A percentile compares a stretch with the other conserved stretches of the same genome.
Conservation (phyloP, 2,329 filamentous ascomycete species). For the Fusarium veterinarium region DNA sequence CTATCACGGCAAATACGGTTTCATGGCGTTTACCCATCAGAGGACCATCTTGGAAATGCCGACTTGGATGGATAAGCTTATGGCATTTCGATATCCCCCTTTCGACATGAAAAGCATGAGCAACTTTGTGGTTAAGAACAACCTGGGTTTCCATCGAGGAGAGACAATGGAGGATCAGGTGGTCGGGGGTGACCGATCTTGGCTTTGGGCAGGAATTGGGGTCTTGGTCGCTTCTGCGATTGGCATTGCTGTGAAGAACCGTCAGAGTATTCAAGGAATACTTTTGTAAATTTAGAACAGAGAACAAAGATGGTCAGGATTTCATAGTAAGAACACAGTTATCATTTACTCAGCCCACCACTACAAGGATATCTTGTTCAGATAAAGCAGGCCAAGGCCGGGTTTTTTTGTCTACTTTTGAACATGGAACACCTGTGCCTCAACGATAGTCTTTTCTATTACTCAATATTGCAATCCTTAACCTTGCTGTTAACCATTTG, state of each 20-base stretch:
- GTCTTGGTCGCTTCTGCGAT: background rate
- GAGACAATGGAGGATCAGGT: background rate
- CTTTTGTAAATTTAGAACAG: no score
- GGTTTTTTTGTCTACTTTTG: background rate
- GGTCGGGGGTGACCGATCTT: background rate
- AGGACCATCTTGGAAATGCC: conserved; percentile 46
- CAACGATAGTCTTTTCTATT: accelerated
- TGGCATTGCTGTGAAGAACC: accelerated
- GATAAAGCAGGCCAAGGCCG: background rate
- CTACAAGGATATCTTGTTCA: accelerated
- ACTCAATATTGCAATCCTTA: background rate
- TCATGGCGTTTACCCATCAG: conserved; percentile 50
- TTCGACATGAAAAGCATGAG: background rate
- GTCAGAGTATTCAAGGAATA: accelerated
- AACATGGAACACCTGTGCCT: accelerated
- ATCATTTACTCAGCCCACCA: background rate
- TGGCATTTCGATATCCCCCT: background rate
- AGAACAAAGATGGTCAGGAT: accelerated
- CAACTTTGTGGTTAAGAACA: background rate
- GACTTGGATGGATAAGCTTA: conserved; percentile 39
- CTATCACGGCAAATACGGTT: conserved; percentile 57
- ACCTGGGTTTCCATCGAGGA: background rate
- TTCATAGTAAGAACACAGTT: background rate
- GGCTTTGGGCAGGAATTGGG: background rate
- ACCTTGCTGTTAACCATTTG: background rate